Conservation (phyloP, 192 early-diverging fungal species). For the Paraglomus brasilianum region DNA sequence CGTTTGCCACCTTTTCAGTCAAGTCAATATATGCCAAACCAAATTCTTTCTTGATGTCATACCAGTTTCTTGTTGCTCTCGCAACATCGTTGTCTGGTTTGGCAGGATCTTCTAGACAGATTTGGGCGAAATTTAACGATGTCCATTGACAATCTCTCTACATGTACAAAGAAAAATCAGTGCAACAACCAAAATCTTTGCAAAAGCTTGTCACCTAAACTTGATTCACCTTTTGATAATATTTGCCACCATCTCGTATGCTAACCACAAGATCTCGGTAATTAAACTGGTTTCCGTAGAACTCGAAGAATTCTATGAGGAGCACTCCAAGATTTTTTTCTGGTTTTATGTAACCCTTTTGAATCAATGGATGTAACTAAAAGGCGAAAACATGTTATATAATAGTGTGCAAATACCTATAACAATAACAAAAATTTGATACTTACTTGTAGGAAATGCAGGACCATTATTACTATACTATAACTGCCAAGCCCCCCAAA, state of each 20-base stretch:
- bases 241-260: slow-evolving; percentile 53
- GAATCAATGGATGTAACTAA: slow-evolving; percentile 79
- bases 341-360: slow-evolving; percentile 58
- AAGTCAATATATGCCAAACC: too few species aligned
- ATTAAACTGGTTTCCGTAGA: slow-evolving; percentile 83
- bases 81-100: too few species aligned
- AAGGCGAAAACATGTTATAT: slow-evolving; percentile 2
- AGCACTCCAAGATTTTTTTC: slow-evolving; percentile 80
- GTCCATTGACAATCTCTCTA: too few species aligned
- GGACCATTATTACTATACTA: slow-evolving; percentile 70
- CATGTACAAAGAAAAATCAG: too few species aligned
- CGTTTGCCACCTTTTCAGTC: too few species aligned
- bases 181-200: too few species aligned
- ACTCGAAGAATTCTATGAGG: slow-evolving; percentile 90
- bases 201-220: too few species aligned
- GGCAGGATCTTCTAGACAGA: too few species aligned
- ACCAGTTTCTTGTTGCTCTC: too few species aligned
- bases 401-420: neutral
- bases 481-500: slow-evolving; percentile 89
- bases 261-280: slow-evolving; percentile 64
- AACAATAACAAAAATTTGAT: neutral
- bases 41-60: too few species aligned
- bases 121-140: too few species aligned
- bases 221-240: slow-evolving; percentile 42
- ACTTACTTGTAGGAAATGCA: slow-evolving; percentile 74